phyloP scores from a whole-genome alignment of 768 basidiomycete species.

The Russula compacta region DNA sequence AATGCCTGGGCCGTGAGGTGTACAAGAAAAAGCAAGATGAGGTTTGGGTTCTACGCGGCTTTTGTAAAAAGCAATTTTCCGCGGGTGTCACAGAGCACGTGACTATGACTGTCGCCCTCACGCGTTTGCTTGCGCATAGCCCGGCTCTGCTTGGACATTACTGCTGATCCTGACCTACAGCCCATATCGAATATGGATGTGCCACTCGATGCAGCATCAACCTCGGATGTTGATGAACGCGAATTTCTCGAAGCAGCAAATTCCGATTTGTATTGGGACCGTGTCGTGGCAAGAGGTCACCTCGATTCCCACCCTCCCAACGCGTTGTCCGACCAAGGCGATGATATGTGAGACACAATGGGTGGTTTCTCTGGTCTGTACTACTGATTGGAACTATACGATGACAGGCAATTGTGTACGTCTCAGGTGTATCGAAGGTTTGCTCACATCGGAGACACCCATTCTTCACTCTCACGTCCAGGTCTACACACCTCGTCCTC shows the following conservation, averaged over 20 bases:
- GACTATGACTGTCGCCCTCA: conserved; percentile 1
- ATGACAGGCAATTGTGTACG: conserved; percentile 3
- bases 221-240: conserved; percentile 15
- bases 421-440: neutral
- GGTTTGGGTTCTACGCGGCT: too few species aligned
- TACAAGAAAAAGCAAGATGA: too few species aligned
- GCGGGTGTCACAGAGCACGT: neutral
- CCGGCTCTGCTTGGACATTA: neutral
- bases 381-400: neutral
- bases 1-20: too few species aligned
- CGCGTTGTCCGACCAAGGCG: neutral
- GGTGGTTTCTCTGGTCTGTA: neutral
- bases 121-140: neutral
- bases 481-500: neutral
- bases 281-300: neutral
- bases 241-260: conserved; percentile 12
- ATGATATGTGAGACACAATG: neutral
- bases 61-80: too few species aligned
- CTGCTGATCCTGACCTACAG: neutral
- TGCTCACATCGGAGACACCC: neutral
- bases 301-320: neutral
- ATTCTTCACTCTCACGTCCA: neutral
- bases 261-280: conserved; percentile 7
- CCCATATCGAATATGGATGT: neutral
- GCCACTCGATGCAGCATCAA: conserved; percentile 2